Percentiles rank a stretch among this genome's conserved stretches.
These are phyloP conservation scores for Lophium mytilinum DNA, from an alignment of 495 filamentous ascomycete species.

Conservation along the genomic window DNA sequence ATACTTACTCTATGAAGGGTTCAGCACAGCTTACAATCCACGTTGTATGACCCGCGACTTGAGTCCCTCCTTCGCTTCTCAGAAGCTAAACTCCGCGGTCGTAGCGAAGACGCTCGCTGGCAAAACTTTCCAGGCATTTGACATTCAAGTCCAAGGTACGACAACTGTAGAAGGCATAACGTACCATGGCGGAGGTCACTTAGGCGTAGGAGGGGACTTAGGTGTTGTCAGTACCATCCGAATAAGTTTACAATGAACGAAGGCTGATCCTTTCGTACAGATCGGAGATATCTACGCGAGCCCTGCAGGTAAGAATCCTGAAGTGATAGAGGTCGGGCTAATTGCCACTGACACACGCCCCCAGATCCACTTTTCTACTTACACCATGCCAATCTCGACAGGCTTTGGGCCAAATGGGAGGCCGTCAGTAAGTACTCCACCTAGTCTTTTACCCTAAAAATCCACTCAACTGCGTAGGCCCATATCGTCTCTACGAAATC, in stretches of 20 bases:
- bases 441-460: too few relatives aligned
- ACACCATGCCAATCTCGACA: slow-evolving; percentile 61
- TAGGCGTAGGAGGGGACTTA: slow-evolving; percentile 47
- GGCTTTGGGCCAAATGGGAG: slow-evolving; percentile 57
- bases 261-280: slow-evolving; percentile 21
- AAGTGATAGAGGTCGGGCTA: background rate
- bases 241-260: slow-evolving; percentile 14
- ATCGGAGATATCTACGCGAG: background rate
- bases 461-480: background rate
- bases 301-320: background rate
- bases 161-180: slow-evolving; percentile 32
- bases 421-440: background rate
- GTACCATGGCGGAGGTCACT: slow-evolving; percentile 55
- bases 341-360: slow-evolving; percentile 41
- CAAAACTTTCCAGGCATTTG: background rate
- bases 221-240: slow-evolving; percentile 35
- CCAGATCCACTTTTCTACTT: slow-evolving; percentile 60
- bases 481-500: slow-evolving; percentile 20
- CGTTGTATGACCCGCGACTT: slow-evolving; percentile 1
- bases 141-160: slow-evolving; percentile 3
- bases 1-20: background rate
- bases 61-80: background rate
- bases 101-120: background rate
- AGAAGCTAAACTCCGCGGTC: background rate
- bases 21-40: background rate